A percentile compares a stretch with the other conserved stretches of the same genome.
These are phyloP conservation scores for Trametes pubescens DNA, from an alignment of 1,284 basidiomycete species.

Conservation along the genomic window DNA sequence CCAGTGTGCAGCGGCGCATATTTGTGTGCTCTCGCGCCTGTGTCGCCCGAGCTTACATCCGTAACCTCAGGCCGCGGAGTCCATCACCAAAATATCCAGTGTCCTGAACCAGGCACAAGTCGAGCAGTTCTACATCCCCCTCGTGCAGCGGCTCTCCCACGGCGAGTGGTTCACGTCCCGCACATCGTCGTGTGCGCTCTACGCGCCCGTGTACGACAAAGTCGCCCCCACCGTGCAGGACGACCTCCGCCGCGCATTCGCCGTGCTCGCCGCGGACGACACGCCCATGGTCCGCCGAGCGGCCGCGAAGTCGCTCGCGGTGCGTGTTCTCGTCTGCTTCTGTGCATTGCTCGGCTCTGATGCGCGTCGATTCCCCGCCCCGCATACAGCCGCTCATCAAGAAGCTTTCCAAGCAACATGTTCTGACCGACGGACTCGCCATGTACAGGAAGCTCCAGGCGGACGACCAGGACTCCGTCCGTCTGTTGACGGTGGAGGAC, in stretches of 20 bases:
- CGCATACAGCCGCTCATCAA: slow-evolving; percentile 74
- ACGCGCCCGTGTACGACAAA: slow-evolving; percentile 90
- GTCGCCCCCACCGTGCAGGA: slow-evolving; percentile 83
- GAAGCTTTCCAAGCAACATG: slow-evolving; percentile 79
- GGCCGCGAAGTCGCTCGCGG: slow-evolving; percentile 95
- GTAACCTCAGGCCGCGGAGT: slow-evolving; percentile 86
- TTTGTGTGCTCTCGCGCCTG: neutral
- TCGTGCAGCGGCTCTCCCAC: slow-evolving; percentile 88
- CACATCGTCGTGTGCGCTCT: slow-evolving; percentile 95
- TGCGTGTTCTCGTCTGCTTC: slow-evolving; percentile 54
- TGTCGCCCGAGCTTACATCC: slow-evolving; percentile 27
- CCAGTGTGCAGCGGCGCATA: neutral
- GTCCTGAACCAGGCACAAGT: slow-evolving; percentile 84
- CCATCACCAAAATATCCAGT: slow-evolving; percentile 90
- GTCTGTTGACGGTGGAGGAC: slow-evolving; percentile 95
- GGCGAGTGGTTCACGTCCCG: slow-evolving; percentile 99
- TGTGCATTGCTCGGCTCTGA: slow-evolving; percentile 18
- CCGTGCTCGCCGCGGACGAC: slow-evolving; percentile 89
- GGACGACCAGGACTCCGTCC: slow-evolving; percentile 99
- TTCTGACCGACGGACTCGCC: slow-evolving; percentile 89
- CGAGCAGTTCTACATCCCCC: slow-evolving; percentile 92
- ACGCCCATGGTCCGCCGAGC: slow-evolving; percentile 99
- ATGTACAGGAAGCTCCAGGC: slow-evolving; percentile 95
- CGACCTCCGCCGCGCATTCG: slow-evolving; percentile 90
- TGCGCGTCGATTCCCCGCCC: slow-evolving; percentile 20